A percentile compares a stretch with the other conserved stretches of the same genome.
phyloP scores from a whole-genome alignment of 2,329 filamentous ascomycete species.

The Hypoxylon sp. region DNA sequence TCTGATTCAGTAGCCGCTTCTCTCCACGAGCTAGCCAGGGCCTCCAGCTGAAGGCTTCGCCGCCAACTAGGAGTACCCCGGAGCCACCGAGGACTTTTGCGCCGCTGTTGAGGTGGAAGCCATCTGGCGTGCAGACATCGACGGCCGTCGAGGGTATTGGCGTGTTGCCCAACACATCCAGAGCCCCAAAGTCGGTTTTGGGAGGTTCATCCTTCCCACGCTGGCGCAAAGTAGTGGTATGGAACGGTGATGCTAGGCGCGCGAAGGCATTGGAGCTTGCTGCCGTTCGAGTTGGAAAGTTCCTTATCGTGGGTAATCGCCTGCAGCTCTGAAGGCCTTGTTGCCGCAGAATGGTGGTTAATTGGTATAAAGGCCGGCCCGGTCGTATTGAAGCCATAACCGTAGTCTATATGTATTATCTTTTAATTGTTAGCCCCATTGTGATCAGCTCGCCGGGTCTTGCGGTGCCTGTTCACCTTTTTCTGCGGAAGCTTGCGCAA shows the following conservation, averaged over 20 bases:
- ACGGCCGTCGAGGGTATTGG: constrained; percentile 85
- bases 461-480: not conserved
- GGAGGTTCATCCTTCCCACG: constrained; percentile 52
- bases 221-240: constrained; percentile 37
- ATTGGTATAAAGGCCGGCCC: constrained; percentile 36
- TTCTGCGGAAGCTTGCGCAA: constrained; percentile 32
- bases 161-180: constrained; percentile 84
- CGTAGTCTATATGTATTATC: constrained; percentile 35
- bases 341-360: constrained; percentile 36
- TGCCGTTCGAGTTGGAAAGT: constrained; percentile 14
- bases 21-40: constrained; percentile 75
- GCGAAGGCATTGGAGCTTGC: constrained; percentile 16
- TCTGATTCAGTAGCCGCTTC: constrained; percentile 75
- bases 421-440: constrained; percentile 31
- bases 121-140: constrained; percentile 84
- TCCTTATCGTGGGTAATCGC: constrained; percentile 20
- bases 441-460: constrained; percentile 13
- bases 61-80: constrained; percentile 84
- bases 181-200: constrained; percentile 75
- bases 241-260: constrained; percentile 42
- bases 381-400: constrained; percentile 46
- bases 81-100: constrained; percentile 76
- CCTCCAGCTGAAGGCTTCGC: constrained; percentile 90
- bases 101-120: constrained; percentile 90
- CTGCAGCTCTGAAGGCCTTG: constrained; percentile 30